Percentiles rank a stretch among this genome's conserved stretches.
Conservation (phyloP, 495 filamentous ascomycete species). For the Hapsidospora chrysogenum region DNA sequence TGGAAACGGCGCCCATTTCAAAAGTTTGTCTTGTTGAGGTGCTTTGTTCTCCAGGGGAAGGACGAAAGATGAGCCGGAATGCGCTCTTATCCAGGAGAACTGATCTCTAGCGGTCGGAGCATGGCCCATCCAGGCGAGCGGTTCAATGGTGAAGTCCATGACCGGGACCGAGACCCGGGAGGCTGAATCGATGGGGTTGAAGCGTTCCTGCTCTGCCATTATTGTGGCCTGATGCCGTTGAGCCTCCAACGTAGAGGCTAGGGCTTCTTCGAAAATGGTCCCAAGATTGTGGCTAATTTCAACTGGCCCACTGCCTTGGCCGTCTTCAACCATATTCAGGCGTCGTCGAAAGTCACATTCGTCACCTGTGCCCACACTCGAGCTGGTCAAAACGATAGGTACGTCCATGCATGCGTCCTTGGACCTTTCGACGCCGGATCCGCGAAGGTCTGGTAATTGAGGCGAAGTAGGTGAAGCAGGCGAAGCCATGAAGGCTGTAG, state of each 20-base stretch:
- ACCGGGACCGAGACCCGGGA: background rate
- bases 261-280: slow-evolving; percentile 1
- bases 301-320: no score
- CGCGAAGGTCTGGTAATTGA: background rate
- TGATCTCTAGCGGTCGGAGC: background rate
- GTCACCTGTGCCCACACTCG: background rate
- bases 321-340: background rate
- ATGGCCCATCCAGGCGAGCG: background rate
- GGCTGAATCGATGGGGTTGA: background rate
- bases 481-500: background rate
- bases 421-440: background rate
- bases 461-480: no score
- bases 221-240: background rate
- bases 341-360: background rate
- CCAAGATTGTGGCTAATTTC: background rate
- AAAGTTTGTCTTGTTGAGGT: no score
- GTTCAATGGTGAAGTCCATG: background rate
- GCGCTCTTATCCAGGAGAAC: background rate
- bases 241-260: background rate
- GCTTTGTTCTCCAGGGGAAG: no score
- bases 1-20: background rate
- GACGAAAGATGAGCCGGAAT: background rate
- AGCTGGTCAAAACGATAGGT: background rate
- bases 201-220: background rate
- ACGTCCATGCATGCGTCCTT: background rate